Evolutionary conservation across 176 grass and related monocot genomes (phyloP).

Genomic region (Ananas comosus): DNA sequence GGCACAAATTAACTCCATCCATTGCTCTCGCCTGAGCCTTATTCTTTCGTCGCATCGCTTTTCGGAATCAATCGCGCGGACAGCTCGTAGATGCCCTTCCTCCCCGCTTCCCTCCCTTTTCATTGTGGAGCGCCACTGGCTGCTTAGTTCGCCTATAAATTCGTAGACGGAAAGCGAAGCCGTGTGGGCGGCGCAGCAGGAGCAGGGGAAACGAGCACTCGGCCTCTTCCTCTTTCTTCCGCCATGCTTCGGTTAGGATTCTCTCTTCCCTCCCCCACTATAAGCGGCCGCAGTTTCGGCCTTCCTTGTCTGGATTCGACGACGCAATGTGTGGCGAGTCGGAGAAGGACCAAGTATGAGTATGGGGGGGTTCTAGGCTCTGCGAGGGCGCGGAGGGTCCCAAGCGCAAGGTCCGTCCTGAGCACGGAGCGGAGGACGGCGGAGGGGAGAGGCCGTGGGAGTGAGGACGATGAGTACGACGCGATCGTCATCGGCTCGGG

Average conservation of each 20-base stretch:
- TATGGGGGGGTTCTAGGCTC: background rate
- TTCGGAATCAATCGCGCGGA: no score
- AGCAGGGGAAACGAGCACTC: no score
- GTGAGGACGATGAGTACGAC: slow-evolving; percentile 30
- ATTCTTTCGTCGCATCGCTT: no score
- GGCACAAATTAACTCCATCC: no score
- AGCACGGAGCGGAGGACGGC: slow-evolving; percentile 1
- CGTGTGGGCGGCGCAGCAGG: no score
- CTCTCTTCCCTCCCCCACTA: background rate
- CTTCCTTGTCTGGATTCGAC: background rate
- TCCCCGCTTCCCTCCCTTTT: no score
- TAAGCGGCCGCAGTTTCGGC: background rate
- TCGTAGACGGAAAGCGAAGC: no score
- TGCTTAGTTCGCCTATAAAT: no score
- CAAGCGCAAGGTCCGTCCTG: slow-evolving; percentile 12
- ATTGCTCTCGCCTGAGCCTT: no score
- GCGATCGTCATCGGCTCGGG: slow-evolving; percentile 80
- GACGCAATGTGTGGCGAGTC: background rate
- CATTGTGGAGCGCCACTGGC: no score
- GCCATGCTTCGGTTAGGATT: background rate
- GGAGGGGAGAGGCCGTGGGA: slow-evolving; percentile 1
- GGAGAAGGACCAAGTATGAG: background rate
- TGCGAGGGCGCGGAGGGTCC: slow-evolving; percentile 24
- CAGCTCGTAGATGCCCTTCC: no score
- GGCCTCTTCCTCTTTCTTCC: background rate